Evolutionary conservation across 2,329 filamentous ascomycete genomes (phyloP).

Genomic region (Stagonosporopsis rhizophila): DNA sequence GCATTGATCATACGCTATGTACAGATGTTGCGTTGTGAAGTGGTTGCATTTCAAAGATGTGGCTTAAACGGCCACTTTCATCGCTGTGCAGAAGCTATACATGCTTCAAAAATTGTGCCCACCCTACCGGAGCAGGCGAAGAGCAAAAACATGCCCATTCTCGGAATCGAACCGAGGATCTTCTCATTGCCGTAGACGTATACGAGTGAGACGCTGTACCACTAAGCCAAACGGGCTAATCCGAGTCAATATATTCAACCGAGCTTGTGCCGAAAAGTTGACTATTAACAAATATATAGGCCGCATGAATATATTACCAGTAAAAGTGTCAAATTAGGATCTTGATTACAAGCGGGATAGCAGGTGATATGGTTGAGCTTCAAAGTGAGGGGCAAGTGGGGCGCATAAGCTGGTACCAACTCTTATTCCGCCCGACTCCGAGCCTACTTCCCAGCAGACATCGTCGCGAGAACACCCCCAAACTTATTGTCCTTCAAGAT

Average conservation of each 20-base stretch:
- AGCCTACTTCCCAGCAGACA: neutral
- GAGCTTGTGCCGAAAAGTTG: neutral
- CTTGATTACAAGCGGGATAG: no score
- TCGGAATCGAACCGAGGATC: conserved; percentile 32
- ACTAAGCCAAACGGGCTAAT: conserved; percentile 29
- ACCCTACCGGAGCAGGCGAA: no score
- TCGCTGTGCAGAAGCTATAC: no score
- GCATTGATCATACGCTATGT: no score
- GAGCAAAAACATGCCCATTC: conserved; percentile 23
- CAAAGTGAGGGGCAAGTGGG: conserved; percentile 15
- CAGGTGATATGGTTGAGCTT: neutral
- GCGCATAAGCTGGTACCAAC: neutral
- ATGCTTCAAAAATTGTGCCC: no score
- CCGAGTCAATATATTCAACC: conserved; percentile 1
- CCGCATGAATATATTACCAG: no score
- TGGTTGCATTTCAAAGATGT: no score
- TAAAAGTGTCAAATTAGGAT: no score
- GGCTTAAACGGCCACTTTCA: no score
- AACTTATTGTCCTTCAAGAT: conserved; percentile 37
- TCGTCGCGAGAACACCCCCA: conserved; percentile 23
- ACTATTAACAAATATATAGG: neutral
- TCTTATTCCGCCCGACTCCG: neutral
- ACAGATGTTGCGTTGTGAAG: no score
- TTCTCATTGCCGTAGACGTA: conserved; percentile 22
- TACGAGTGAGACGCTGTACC: conserved; percentile 38